Base-by-base conservation (phyloP, 1,284 basidiomycete species). In the Sutorius eximius region DNA sequence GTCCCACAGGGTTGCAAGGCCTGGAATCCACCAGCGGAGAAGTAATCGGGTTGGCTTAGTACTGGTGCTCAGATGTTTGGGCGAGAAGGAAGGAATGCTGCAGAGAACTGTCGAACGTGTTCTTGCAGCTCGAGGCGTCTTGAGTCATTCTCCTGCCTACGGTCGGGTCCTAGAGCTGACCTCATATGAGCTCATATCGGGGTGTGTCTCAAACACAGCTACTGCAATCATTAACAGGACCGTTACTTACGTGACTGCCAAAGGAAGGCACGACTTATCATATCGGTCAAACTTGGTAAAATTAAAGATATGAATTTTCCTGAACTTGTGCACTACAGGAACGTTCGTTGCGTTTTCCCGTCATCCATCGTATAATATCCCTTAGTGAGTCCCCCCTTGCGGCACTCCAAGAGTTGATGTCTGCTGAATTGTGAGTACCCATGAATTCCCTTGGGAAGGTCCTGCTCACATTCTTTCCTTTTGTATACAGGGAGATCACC, bases 361-460 rank as follows among this genome's bases (percentile, higher is more conserved):
- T 34, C 33, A 6, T 8, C 16, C n/a, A n/a, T 36, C 34, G 3
- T 36, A 36, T 36, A 8, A 16, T n/a, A 36, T 16, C 8, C 8
- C 34, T n/a, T 9, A 13, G 34, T n/a, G 29, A 18, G n/a, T 33
- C n/a, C 27, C 30, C 3, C 33, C 22, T 33, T 9, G 12, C 11
- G 24, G 4, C 6, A 20, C 10, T 27, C 38, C 13, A 8, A 13
- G 11, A 3, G 27, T 51, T 30, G 5, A 57, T 60, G 58, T 32
- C 20, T 38, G 5, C 43, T 33, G 46, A 44, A 30, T 11, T 13
- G 61, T 62, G 49, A 46, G 58, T 49, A 18, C 8, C 33, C 48
- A 30, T 15, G 5, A n/a, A 4, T n/a, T 4, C 9, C 6, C 18
- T 24, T 9, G 4, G 11, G 22, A 15, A 13, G 4, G 20, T 24